A percentile compares a stretch with the other conserved stretches of the same genome.
phyloP scores from a whole-genome alignment of 2,329 filamentous ascomycete genomes.

The Hysterium pulicare region DNA sequence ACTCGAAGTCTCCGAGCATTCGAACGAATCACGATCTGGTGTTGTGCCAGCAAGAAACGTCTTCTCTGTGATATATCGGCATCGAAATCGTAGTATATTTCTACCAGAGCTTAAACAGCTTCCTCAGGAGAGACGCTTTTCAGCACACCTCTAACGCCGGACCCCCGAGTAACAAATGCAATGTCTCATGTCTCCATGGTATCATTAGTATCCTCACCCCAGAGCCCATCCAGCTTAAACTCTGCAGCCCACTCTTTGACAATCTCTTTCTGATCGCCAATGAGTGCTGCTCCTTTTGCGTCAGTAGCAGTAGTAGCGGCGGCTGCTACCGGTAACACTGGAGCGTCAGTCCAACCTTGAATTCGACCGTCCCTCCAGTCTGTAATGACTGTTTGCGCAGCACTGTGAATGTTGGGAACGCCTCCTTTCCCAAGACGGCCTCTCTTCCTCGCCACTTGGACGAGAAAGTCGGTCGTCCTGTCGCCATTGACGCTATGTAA shows the following conservation, averaged over 20 bases:
- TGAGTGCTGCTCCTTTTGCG: conserved; percentile 22
- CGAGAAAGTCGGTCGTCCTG: conserved; percentile 81
- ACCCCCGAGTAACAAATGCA: too few relatives aligned
- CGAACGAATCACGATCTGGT: too few relatives aligned
- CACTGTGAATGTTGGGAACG: conserved; percentile 80
- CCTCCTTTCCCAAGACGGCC: conserved; percentile 85
- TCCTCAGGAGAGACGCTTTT: too few relatives aligned
- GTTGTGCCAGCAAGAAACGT: too few relatives aligned
- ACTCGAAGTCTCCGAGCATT: too few relatives aligned
- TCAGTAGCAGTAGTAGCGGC: conserved; percentile 37
- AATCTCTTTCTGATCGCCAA: conserved; percentile 72
- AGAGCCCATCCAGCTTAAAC: conserved; percentile 91
- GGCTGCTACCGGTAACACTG: conserved; percentile 59
- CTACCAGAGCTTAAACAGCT: too few relatives aligned
- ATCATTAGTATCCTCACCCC: conserved; percentile 61
- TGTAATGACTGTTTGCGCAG: conserved; percentile 90
- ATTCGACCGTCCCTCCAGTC: conserved; percentile 96
- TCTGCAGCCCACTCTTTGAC: conserved; percentile 91
- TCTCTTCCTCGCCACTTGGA: conserved; percentile 91
- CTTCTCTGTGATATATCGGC: too few relatives aligned
- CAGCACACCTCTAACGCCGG: too few relatives aligned
- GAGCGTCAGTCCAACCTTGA: conserved; percentile 84
- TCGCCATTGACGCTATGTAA: conserved; percentile 69
- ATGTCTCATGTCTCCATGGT: conserved; percentile 30
- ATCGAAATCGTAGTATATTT: too few relatives aligned